Conservation (phyloP, 225 moss, liverwort and hornwort genomes). For the Lunularia cruciata region DNA sequence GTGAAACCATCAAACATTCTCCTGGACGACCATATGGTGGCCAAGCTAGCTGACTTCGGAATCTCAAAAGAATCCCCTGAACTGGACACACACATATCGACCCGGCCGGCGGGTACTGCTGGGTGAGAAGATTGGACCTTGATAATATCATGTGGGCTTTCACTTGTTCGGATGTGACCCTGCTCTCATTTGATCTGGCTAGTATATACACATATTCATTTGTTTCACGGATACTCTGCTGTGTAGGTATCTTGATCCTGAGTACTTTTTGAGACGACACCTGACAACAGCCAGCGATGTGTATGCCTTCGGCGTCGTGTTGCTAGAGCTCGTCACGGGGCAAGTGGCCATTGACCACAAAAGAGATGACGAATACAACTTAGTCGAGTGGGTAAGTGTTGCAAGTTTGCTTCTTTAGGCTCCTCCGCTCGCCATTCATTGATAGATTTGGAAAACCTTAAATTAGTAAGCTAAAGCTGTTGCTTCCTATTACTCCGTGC, state of each 20-base stretch:
- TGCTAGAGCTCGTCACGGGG: slow-evolving; percentile 51
- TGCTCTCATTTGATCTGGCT: background rate
- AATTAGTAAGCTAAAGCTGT: too few species aligned
- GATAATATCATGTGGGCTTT: background rate
- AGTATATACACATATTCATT: background rate
- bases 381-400: slow-evolving; percentile 45
- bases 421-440: too few species aligned
- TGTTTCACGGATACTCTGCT: too few species aligned
- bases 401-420: too few species aligned
- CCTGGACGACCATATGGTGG: slow-evolving; percentile 56
- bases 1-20: slow-evolving; percentile 72
- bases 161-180: background rate
- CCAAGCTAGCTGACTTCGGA: slow-evolving; percentile 74
- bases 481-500: too few species aligned
- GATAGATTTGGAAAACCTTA: too few species aligned
- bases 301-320: slow-evolving; percentile 53
- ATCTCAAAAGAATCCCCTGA: slow-evolving; percentile 42
- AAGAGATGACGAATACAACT: slow-evolving; percentile 42
- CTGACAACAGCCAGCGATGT: slow-evolving; percentile 50
- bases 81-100: slow-evolving; percentile 39
- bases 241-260: slow-evolving; percentile 47
- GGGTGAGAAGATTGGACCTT: slow-evolving; percentile 29
- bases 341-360: slow-evolving; percentile 44
- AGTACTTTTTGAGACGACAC: slow-evolving; percentile 49
- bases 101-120: slow-evolving; percentile 45